phyloP scores from a whole-genome alignment of 768 basidiomycete genomes.

The Termitomyces sp. region DNA sequence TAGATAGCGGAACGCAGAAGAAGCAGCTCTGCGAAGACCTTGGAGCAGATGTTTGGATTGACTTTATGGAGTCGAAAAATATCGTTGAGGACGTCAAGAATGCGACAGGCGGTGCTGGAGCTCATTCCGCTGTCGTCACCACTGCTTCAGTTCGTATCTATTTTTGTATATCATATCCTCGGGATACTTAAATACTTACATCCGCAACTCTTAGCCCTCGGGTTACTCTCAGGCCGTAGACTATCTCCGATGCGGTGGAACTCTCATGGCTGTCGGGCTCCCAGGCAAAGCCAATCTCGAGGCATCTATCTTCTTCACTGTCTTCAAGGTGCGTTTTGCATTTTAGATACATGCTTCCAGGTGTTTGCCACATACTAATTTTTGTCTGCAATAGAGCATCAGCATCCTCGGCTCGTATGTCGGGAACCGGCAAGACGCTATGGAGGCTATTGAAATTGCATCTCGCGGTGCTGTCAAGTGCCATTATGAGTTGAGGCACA shows the following conservation, averaged over 20 bases:
- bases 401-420: conserved; percentile 52
- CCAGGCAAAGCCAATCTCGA: conserved; percentile 58
- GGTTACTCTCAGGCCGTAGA: conserved; percentile 58
- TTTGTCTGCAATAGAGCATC: conserved; percentile 39
- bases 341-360: background rate
- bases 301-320: conserved; percentile 70
- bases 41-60: conserved; percentile 68
- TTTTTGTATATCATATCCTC: background rate
- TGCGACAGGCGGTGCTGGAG: conserved; percentile 62
- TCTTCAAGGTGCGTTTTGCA: conserved; percentile 54
- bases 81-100: conserved; percentile 62
- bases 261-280: conserved; percentile 76
- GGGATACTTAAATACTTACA: background rate
- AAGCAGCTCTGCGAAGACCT: conserved; percentile 10
- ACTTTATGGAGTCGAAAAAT: conserved; percentile 67
- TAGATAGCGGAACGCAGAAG: background rate
- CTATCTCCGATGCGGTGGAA: conserved; percentile 71
- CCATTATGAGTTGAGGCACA: conserved; percentile 39
- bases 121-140: conserved; percentile 66
- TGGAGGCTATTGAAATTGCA: conserved; percentile 77
- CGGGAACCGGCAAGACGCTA: conserved; percentile 80
- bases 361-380: background rate
- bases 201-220: conserved; percentile 21
- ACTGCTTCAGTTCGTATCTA: conserved; percentile 39
- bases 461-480: conserved; percentile 67